These are phyloP conservation scores for Chytriomyces sp. DNA, from an alignment of 192 early-diverging fungal species.

Conservation along the genomic window DNA sequence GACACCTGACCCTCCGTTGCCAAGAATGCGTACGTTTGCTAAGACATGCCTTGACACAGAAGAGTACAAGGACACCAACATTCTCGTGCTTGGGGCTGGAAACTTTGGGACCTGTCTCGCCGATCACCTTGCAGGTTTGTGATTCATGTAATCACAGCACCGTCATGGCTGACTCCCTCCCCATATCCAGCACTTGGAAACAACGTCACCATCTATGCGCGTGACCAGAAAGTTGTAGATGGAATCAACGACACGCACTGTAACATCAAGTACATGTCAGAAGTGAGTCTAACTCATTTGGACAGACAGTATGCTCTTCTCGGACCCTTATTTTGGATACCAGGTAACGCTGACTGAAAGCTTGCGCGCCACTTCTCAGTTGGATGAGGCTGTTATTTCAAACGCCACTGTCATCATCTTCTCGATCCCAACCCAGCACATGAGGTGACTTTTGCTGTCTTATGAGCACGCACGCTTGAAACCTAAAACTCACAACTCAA, in stretches of 20 bases:
- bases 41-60: not conserved
- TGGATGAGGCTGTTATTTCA: conserved; percentile 35
- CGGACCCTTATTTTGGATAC: not conserved
- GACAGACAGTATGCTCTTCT: not conserved
- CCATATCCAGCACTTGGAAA: conserved; percentile 3
- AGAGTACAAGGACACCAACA: conserved; percentile 22
- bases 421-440: conserved; percentile 60
- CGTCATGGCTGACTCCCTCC: too few relatives aligned
- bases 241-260: conserved; percentile 46
- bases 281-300: conserved; percentile 20
- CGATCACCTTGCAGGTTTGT: conserved; percentile 53
- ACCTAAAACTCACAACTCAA: too few relatives aligned
- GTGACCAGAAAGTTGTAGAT: conserved; percentile 46
- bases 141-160: not conserved
- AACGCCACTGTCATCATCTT: conserved; percentile 49
- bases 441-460: conserved; percentile 44
- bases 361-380: conserved; percentile 42
- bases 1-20: too few relatives aligned
- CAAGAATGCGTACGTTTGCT: too few relatives aligned
- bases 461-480: conserved; percentile 40
- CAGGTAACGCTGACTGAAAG: conserved; percentile 35
- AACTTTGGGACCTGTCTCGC: conserved; percentile 64
- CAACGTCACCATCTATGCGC: conserved; percentile 50
- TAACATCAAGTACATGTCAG: conserved; percentile 53
- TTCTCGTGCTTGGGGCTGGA: conserved; percentile 44